Evolutionary conservation across 805 yeast genomes (phyloP).

Genomic region (Teunomyces cretensis): DNA sequence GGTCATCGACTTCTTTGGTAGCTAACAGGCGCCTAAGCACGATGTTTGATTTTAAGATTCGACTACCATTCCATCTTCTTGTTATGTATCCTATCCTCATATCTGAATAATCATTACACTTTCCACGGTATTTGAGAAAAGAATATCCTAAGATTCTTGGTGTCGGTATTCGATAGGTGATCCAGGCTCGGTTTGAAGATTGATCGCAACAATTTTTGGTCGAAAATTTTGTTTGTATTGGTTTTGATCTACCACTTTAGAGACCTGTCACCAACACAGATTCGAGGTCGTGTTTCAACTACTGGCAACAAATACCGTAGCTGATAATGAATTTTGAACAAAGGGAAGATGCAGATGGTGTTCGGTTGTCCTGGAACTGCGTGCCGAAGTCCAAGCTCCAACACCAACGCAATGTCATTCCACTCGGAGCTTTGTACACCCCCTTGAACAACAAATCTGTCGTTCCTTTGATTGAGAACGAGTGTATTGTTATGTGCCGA

Average conservation of each 20-base stretch:
- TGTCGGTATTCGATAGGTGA: not conserved
- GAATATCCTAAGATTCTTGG: not conserved
- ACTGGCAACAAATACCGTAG: not conserved
- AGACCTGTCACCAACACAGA: not conserved
- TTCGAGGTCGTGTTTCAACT: not conserved
- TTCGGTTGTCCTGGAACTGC: constrained; percentile 72
- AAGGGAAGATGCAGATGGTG: constrained; percentile 70
- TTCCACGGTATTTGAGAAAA: not conserved
- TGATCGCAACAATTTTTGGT: not conserved
- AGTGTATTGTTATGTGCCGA: constrained; percentile 48
- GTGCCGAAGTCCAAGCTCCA: constrained; percentile 57
- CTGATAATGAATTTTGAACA: constrained; percentile 48
- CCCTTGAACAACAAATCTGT: constrained; percentile 52
- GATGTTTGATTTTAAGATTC: not conserved
- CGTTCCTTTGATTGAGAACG: constrained; percentile 36
- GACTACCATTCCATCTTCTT: not conserved
- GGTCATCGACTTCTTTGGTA: constrained; percentile 8
- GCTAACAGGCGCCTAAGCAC: not conserved
- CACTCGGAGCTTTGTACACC: constrained; percentile 57
- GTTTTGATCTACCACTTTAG: not conserved
- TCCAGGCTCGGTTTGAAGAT: not conserved
- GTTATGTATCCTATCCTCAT: not conserved
- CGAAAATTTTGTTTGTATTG: not conserved
- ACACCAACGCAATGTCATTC: constrained; percentile 51
- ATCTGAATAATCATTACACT: not conserved